phyloP scores from a whole-genome alignment of 495 filamentous ascomycete genomes.

The Melanomma pulvis-pyrius region DNA sequence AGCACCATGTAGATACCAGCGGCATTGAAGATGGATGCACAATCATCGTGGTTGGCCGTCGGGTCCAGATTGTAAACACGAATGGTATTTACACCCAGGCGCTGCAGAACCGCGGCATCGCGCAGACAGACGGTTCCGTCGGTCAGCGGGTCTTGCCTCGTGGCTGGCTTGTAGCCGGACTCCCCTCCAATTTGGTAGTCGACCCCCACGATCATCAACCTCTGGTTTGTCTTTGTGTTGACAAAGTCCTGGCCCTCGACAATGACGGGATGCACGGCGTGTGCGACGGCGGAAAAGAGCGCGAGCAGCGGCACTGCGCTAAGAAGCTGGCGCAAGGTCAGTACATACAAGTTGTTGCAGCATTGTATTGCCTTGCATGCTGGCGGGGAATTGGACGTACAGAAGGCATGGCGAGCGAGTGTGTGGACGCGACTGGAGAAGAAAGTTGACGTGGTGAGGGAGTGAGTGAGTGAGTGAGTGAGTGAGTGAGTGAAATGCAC shows the following conservation, averaged over 20 bases:
- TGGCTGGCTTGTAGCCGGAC: constrained; percentile 68
- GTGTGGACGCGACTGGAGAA: neutral
- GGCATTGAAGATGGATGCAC: constrained; percentile 88
- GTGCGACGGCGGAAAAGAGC: constrained; percentile 53
- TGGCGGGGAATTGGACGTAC: neutral
- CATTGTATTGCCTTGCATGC: too few species aligned
- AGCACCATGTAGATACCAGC: constrained; percentile 75
- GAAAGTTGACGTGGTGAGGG: neutral
- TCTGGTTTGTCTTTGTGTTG: constrained; percentile 73
- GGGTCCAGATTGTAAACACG: constrained; percentile 93
- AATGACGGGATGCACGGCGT: constrained; percentile 71
- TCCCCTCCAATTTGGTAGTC: constrained; percentile 88
- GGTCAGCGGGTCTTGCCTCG: constrained; percentile 71
- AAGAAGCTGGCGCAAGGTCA: neutral
- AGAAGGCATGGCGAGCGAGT: constrained; percentile 7
- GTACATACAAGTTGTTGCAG: neutral
- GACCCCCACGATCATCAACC: constrained; percentile 87
- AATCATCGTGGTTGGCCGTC: constrained; percentile 80
- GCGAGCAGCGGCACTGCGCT: constrained; percentile 19
- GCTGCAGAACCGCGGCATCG: constrained; percentile 91
- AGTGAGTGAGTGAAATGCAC: neutral
- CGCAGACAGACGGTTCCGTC: constrained; percentile 76
- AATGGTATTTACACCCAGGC: constrained; percentile 80
- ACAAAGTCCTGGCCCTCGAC: constrained; percentile 81
- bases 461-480: neutral